Evolutionary conservation across 129 eudicot species (phyloP), one percentile per base, ranked within the genome.

Genomic region (Flaveria trinervia): DNA sequence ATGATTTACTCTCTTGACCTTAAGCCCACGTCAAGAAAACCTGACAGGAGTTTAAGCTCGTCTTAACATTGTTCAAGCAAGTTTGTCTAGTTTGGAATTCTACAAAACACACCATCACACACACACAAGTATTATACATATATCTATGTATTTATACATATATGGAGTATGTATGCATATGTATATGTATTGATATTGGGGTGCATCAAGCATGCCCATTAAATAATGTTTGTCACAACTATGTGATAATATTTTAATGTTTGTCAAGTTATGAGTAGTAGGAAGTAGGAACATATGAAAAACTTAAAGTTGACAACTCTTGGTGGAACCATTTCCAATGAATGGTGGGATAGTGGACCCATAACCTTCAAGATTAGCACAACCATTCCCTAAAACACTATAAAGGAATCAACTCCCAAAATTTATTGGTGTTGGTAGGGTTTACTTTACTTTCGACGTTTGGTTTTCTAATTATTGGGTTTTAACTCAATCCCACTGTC

Each of bases 241-340:
- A 60, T 39, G 43, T 73, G 78, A 48, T 25, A 39, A 61, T 39
- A 56, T 60, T n/a, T n/a, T n/a, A 51, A 68, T 28, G 59, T 18
- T 57, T 48, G 72, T 61, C 67, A 79, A 79, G 39, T 17, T 8
- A 59, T 70, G 52, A 70, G 77, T 79, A 62, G 59, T 77, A 41
- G 81, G 71, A 78, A 71, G 70, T 78, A 43, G 82, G 72, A 79
- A 79, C 77, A 77, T 79, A 71, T 33, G 72, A 71, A 79, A 79
- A 71, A 62, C 65, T 48, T 71, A 48, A 79, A 71, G 71, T 78
- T 71, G 82, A 78, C 77, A 78, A 70, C 72, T 70, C 77, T 3
- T 60, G 6, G n/a, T 70, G 54, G 54, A 70, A 44, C 72, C 55
- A 49, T 49, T 79, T 71, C 71, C 73, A 79, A 71, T 71, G 65